Evolutionary conservation across 164 flowering plant genomes (phyloP).

Genomic region (Aristolochia fimbriata): DNA sequence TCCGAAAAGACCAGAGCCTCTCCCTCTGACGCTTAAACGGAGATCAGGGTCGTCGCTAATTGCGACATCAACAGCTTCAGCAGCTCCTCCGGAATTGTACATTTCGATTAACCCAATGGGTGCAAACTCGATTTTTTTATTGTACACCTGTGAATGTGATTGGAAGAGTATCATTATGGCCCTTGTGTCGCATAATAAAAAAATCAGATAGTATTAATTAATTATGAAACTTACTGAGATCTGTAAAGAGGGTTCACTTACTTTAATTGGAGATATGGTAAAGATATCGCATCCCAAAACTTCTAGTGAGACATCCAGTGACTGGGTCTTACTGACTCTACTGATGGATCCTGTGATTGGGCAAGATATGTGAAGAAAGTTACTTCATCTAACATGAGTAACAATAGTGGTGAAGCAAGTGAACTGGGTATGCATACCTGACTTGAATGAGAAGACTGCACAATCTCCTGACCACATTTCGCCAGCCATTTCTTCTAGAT

Average conservation of each 20-base stretch:
- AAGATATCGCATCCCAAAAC: slow-evolving; percentile 40
- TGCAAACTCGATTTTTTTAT: slow-evolving; percentile 35
- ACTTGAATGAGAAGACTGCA: slow-evolving; percentile 41
- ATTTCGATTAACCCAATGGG: slow-evolving; percentile 48
- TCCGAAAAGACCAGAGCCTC: slow-evolving; percentile 44
- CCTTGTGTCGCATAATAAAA: no score
- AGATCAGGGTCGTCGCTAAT: slow-evolving; percentile 5
- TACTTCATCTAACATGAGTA: no score
- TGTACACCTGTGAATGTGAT: slow-evolving; percentile 23
- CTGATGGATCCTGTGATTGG: slow-evolving; percentile 26
- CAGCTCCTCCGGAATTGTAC: slow-evolving; percentile 70
- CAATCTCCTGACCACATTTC: slow-evolving; percentile 40
- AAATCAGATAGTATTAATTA: no score
- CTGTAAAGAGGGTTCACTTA: slow-evolving; percentile 5
- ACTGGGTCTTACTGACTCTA: slow-evolving; percentile 22
- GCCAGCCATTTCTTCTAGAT: slow-evolving; percentile 40
- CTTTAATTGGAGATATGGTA: slow-evolving; percentile 59
- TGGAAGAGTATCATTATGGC: neutral
- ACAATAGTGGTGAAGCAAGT: no score
- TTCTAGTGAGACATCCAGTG: slow-evolving; percentile 23
- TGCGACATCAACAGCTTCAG: slow-evolving; percentile 26
- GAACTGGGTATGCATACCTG: slow-evolving; percentile 19
- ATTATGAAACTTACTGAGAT: neutral
- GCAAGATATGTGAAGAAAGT: neutral
- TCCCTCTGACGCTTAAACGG: slow-evolving; percentile 31